phyloP scores from a whole-genome alignment of 2,329 filamentous ascomycete genomes.

The Fusarium devonianum region DNA sequence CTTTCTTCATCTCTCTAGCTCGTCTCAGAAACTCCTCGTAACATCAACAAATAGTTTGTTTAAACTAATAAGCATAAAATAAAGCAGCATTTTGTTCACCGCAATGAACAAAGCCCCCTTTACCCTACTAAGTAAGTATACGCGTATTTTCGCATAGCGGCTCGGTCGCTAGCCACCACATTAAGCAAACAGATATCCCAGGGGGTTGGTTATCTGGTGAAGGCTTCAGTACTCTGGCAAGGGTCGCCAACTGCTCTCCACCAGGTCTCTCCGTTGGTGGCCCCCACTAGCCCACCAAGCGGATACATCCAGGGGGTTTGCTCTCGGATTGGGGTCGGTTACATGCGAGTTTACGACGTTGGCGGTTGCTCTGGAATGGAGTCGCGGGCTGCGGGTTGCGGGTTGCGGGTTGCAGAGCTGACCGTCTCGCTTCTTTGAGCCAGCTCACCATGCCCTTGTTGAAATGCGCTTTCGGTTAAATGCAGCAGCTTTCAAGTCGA shows the following conservation, averaged over 20 bases:
- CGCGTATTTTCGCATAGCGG: slow-evolving; percentile 2
- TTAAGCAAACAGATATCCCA: not conserved
- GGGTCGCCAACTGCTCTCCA: slow-evolving; percentile 10
- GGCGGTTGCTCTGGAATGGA: slow-evolving; percentile 16
- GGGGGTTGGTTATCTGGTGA: slow-evolving; percentile 20
- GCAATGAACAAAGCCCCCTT: slow-evolving; percentile 3
- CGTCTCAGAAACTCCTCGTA: not conserved
- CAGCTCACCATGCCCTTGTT: slow-evolving; percentile 14
- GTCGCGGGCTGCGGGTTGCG: not conserved
- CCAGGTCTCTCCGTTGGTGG: slow-evolving; percentile 21
- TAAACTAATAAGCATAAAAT: too few species aligned
- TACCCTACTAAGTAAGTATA: not conserved
- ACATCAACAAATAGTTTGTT: too few species aligned
- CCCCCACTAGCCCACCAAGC: slow-evolving; percentile 14
- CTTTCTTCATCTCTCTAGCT: too few species aligned
- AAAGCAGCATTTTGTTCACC: not conserved
- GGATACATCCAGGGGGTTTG: slow-evolving; percentile 26
- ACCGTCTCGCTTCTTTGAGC: not conserved
- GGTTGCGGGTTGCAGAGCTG: slow-evolving; percentile 13
- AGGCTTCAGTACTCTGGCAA: slow-evolving; percentile 25
- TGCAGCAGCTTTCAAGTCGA: slow-evolving; percentile 20
- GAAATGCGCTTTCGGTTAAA: slow-evolving; percentile 14
- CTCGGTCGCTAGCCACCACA: slow-evolving; percentile 13
- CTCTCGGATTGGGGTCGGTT: slow-evolving; percentile 28
- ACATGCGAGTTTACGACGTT: slow-evolving; percentile 26